These are phyloP conservation scores for Neurospora intermedia DNA, from an alignment of 495 filamentous ascomycete genomes.

Conservation along the genomic window DNA sequence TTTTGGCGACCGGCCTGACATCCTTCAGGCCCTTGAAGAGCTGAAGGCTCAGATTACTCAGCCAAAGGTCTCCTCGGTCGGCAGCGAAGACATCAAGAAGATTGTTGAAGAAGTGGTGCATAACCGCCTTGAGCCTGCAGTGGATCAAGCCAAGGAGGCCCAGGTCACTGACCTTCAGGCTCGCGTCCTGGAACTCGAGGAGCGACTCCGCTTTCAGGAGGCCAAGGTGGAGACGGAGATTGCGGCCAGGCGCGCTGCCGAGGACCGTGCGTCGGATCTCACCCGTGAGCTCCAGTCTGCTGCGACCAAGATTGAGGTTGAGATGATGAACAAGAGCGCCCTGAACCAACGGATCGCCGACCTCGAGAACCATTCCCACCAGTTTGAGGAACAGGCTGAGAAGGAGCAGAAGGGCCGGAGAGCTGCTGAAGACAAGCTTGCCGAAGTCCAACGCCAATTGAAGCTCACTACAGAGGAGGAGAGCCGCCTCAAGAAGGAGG, in stretches of 20 bases:
- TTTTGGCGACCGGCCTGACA: constrained; percentile 15
- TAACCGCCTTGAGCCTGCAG: constrained; percentile 31
- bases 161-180: constrained; percentile 30
- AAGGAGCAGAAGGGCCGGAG: constrained; percentile 55
- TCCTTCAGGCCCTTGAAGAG: constrained; percentile 31
- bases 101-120: constrained; percentile 51
- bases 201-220: constrained; percentile 34
- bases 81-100: constrained; percentile 45
- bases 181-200: constrained; percentile 32
- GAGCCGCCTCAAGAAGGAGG: constrained; percentile 54
- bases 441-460: constrained; percentile 58
- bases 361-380: constrained; percentile 32
- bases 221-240: constrained; percentile 29
- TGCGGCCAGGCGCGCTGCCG: constrained; percentile 28
- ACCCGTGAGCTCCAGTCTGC: constrained; percentile 36
- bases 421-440: constrained; percentile 60
- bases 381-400: constrained; percentile 32
- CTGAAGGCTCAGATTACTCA: constrained; percentile 40
- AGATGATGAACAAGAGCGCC: constrained; percentile 40
- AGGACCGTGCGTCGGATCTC: constrained; percentile 33
- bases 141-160: constrained; percentile 14
- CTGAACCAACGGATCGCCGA: constrained; percentile 36
- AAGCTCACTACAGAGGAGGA: constrained; percentile 61
- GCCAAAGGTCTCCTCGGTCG: constrained; percentile 32
- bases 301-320: constrained; percentile 40